Evolutionary conservation across 2,329 filamentous ascomycete species (phyloP), one percentile per base, ranked within the genome.

Genomic region (Sclerotinia glacialis): DNA sequence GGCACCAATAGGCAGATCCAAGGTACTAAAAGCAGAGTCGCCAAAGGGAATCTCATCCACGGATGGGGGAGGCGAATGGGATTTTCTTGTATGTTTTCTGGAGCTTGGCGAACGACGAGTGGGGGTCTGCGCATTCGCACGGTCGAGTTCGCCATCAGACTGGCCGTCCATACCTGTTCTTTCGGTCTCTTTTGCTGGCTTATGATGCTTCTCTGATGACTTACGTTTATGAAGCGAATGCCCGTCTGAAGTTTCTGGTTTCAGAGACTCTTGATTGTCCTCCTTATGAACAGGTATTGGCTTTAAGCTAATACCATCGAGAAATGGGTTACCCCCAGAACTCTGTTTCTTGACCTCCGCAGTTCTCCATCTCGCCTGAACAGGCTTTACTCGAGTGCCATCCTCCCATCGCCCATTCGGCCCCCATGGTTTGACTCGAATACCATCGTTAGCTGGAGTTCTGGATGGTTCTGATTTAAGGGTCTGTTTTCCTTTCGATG

Each of bases 11-110:
- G 85, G 81, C 1, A 89, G 75, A 64, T 88, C 86, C 8, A 89
- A 78, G 71, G 86, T 85, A 70, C 85, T 89, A 71, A 89, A 89
- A n/a, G 86, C 86, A 23, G 86, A 89, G 69, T 85, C 84, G 7
- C 86, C 86, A 73, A 88, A 83, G 0, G 86, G 86, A 59, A 89
- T 85, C 47, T 88, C 85, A 21, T 84, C 85, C 44, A 88, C 73
- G 2, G 84, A 83, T 69, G 85, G 72, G 16, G 71, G 58, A 6
- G 70, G 28, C 6, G 71, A 72, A 37, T 56, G 68, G 34, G 71
- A 71, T 64, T 71, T 75, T 44, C 69, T 61, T 52, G 68, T 65
- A 21, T 65, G 67, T 50, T 69, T 67, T 64, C 69, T 72, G 5
- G 68, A 68, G 37, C 67, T 70, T 44, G 70, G 66, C 18, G 72